Evolutionary conservation across 2,329 filamentous ascomycete genomes (phyloP).

Genomic region (Cercospora citrullina): DNA sequence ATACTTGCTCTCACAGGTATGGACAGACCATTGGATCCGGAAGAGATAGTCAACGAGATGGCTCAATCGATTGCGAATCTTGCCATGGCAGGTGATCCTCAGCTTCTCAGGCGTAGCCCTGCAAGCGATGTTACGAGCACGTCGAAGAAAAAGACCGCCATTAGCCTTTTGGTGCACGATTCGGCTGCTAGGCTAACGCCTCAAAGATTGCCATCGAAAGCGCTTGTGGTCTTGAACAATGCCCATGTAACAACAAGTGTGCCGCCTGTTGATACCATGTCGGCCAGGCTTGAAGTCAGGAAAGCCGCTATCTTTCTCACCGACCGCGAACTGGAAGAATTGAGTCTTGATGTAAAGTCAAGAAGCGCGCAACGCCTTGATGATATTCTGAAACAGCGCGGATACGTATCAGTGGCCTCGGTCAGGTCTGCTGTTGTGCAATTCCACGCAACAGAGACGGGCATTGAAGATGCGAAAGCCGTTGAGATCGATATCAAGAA

Average conservation of each 20-base stretch:
- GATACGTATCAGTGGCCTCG: conserved; percentile 83
- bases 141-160: conserved; percentile 50
- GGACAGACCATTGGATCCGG: conserved; percentile 36
- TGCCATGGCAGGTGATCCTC: conserved; percentile 60
- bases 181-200: conserved; percentile 85
- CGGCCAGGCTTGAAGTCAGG: conserved; percentile 66
- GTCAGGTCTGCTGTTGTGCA: conserved; percentile 76
- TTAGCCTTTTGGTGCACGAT: conserved; percentile 77
- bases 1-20: conserved; percentile 77
- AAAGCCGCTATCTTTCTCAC: conserved; percentile 83
- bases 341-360: conserved; percentile 30
- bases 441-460: conserved; percentile 60
- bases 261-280: conserved; percentile 64
- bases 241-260: conserved; percentile 69
- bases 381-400: conserved; percentile 57
- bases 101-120: conserved; percentile 36
- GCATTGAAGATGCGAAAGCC: conserved; percentile 61
- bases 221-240: conserved; percentile 75
- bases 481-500: conserved; percentile 81
- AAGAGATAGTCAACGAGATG: conserved; percentile 71
- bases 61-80: conserved; percentile 67
- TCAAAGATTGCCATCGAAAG: conserved; percentile 70
- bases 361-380: conserved; percentile 37
- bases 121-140: conserved; percentile 29
- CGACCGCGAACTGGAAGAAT: conserved; percentile 63